These are phyloP conservation scores for Blastomyces silverae DNA, from an alignment of 2,329 filamentous ascomycete genomes.

Conservation along the genomic window DNA sequence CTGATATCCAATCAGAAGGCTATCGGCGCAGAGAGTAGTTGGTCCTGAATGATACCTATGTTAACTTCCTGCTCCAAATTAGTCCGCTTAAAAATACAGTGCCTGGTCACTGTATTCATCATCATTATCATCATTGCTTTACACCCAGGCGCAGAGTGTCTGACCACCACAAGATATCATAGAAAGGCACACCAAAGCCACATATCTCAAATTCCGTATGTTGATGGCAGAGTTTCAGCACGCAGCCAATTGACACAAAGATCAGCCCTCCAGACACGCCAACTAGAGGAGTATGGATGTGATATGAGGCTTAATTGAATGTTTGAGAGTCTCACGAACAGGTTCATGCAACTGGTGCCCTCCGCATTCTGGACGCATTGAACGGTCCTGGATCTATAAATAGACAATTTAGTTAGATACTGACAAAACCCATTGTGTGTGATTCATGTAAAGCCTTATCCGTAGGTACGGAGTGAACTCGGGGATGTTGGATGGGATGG, in stretches of 20 bases:
- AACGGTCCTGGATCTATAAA: background rate
- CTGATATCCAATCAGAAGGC: background rate
- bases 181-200: background rate
- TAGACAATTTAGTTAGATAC: background rate
- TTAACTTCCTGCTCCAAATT: background rate
- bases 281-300: background rate
- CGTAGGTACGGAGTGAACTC: background rate
- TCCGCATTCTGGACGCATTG: background rate
- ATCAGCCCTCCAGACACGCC: background rate
- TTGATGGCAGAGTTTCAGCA: background rate
- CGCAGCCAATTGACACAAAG: background rate
- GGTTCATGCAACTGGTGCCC: background rate
- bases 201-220: background rate
- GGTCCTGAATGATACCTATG: background rate
- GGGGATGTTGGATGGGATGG: too few species aligned
- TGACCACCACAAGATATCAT: background rate
- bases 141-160: background rate
- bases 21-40: background rate
- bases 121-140: background rate
- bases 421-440: background rate
- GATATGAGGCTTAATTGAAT: background rate
- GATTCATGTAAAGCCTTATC: background rate
- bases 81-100: background rate
- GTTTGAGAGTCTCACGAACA: background rate
- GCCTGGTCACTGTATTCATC: background rate